phyloP scores from a whole-genome alignment of 805 yeast genomes.

The Ogataea salicorniae region DNA sequence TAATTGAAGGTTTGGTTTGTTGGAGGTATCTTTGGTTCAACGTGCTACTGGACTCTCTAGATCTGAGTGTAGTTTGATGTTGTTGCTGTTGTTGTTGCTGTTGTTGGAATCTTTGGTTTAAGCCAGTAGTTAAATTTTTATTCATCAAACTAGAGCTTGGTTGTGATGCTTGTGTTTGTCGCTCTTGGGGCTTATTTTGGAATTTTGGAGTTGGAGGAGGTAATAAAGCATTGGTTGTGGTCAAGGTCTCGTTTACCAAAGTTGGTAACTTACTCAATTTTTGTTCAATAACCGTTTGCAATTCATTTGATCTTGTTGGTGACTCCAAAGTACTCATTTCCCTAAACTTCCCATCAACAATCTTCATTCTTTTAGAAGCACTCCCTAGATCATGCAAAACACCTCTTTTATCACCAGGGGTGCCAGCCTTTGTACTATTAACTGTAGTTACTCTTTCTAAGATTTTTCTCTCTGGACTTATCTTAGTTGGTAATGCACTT shows the following conservation, averaged over 20 bases:
- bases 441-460: neutral
- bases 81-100: neutral
- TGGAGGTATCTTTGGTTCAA: no score
- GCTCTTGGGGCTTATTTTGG: neutral
- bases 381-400: constrained; percentile 21
- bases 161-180: neutral
- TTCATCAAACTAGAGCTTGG: neutral
- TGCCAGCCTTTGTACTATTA: neutral
- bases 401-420: constrained; percentile 26
- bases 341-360: constrained; percentile 20
- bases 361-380: constrained; percentile 27
- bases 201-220: neutral
- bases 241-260: neutral
- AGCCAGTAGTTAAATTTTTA: neutral
- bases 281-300: constrained; percentile 18
- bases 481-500: constrained; percentile 2
- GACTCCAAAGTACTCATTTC: constrained; percentile 23
- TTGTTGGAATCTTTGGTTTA: neutral
- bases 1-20: neutral
- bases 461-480: constrained; percentile 1
- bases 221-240: neutral
- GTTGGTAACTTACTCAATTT: constrained; percentile 12
- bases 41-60: no score
- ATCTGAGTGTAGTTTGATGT: neutral
- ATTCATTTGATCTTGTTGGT: constrained; percentile 27